Evolutionary conservation across 768 basidiomycete species (phyloP), one percentile per base, ranked within the genome.

Genomic region (Podaxis sp.): DNA sequence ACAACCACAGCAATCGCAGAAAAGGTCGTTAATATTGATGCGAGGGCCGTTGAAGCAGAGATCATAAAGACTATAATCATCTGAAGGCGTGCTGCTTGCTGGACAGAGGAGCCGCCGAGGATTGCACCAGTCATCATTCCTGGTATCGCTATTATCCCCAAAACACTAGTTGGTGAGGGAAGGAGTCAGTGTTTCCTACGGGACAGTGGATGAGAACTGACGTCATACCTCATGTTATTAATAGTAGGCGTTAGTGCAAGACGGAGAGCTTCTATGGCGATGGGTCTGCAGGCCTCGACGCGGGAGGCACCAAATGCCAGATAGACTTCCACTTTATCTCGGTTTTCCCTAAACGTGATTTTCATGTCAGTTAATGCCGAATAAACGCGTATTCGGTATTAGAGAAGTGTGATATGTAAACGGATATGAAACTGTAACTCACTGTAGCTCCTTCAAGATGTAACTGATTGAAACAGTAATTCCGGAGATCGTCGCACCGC

Each of bases 1-100:
- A 94, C 83, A 5, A 89, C 80, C 13, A 89, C 79, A 3, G 72
- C 71, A 7, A 94, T 80, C 6, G 85, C 80, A 46, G 86, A 75
- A 60, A 87, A 73, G 0, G 88, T 87, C 2, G 85, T 83, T 56
- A 83, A 76, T 58, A 92, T 86, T 2, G 87, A 81, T 12, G 89
- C 84, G 25, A 96, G 81, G 0, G 88, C 85, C 0, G 90, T 89
- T 62, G 86, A 83, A 0, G 93, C 87, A 2, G 88, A 87, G 50
- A 95, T 92, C 89, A 95, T 91, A 74, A 96, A 95, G 87, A 94
- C 91, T 76, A 96, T 93, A 62, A 96, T 87, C 89, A 94, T 94
- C 68, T 95, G 94, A 15, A 95, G 76, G 56, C 87, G 85, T 2
- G 91, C 91, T 0, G 94, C 94, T 73, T 93, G 92, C 19, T 91